These are phyloP conservation scores for Knoxia roxburghii DNA, from an alignment of 257 asterid species.

Conservation along the genomic window DNA sequence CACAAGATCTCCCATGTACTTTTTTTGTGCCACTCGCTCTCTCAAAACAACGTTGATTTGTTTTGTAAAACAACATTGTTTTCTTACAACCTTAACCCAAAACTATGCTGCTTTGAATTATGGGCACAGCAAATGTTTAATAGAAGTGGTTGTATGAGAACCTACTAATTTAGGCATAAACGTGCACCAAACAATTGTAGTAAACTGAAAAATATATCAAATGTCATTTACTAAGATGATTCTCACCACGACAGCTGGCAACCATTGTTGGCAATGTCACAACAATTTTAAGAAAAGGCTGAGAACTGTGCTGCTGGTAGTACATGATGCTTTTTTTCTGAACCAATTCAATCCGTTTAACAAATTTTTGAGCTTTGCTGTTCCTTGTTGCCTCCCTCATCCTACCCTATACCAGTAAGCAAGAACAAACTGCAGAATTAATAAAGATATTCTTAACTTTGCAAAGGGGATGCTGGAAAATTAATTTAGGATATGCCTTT, in stretches of 20 bases:
- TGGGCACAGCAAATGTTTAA: too few species aligned
- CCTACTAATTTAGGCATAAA: background rate
- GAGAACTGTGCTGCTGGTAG: conserved; percentile 75
- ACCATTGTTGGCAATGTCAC: conserved; percentile 98
- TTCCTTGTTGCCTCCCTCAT: conserved; percentile 79
- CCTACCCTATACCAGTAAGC: conserved; percentile 47
- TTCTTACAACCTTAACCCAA: too few species aligned
- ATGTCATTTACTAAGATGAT: conserved; percentile 6
- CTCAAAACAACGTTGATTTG: too few species aligned
- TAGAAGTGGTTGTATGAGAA: too few species aligned
- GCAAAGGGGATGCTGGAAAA: background rate
- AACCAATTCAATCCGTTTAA: conserved; percentile 75
- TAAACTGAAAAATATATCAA: background rate
- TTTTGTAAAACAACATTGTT: too few species aligned
- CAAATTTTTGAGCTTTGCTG: conserved; percentile 60
- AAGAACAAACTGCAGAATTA: conserved; percentile 1
- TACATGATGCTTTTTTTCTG: conserved; percentile 87
- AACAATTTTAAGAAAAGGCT: conserved; percentile 83
- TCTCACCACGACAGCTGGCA: conserved; percentile 86
- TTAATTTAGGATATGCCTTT: background rate
- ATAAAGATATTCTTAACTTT: background rate
- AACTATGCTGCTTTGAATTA: too few species aligned
- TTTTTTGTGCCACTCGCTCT: too few species aligned
- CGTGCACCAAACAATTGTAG: background rate
- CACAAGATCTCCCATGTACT: too few species aligned